Base-by-base conservation (phyloP, 441 rosid genomes). In the Codiaeum variegatum region DNA sequence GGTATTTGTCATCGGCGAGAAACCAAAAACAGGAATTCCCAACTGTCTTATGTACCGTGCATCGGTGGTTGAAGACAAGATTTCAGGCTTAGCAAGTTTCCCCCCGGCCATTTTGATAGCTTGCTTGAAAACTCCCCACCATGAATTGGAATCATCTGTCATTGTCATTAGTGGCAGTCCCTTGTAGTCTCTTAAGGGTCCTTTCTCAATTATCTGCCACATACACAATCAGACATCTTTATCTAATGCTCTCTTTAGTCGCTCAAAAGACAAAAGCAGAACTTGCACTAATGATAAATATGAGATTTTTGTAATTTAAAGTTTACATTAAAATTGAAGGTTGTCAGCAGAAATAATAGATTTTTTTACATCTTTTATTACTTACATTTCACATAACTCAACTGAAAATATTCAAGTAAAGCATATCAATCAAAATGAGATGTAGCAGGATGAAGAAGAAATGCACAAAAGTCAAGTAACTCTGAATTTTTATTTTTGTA, bases 31-130 rank as follows among this genome's bases (percentile, higher is more conserved):
- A 34, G 98, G 97, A 67, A 94, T 89, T 58, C 97, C 97, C 74
- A 81, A 67, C 75, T 66, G 65, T 72, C 97, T 85, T 40, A 87
- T 55, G 69, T 15, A 90, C 18, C 89, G 83, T 68, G 97, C 85
- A 85, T 94, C 98, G 7, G 97, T 90, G 59, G 98, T 94, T 38
- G 98, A 92, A 70, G 90, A 31, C 84, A 92, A 85, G 16, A 94
- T 92, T 78, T 94, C 98, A 28, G 98, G 96, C 77, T 87, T 89
- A 34, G 85, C 85, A 34, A 92, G 94, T 77, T 84, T 89, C 70
- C 89, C 97, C 73, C 97, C 97, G 36, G 84, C 88, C 62, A 90
- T 90, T 62, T 72, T 79, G 31, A 92, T 83, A 74, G 90, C 94
- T 82, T 82, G 78, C 75, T 85, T 89, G 84, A 94, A 94, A 69